These are phyloP conservation scores for Ceratocystis huliohia DNA, from an alignment of 2,329 filamentous ascomycete genomes.

Conservation along the genomic window DNA sequence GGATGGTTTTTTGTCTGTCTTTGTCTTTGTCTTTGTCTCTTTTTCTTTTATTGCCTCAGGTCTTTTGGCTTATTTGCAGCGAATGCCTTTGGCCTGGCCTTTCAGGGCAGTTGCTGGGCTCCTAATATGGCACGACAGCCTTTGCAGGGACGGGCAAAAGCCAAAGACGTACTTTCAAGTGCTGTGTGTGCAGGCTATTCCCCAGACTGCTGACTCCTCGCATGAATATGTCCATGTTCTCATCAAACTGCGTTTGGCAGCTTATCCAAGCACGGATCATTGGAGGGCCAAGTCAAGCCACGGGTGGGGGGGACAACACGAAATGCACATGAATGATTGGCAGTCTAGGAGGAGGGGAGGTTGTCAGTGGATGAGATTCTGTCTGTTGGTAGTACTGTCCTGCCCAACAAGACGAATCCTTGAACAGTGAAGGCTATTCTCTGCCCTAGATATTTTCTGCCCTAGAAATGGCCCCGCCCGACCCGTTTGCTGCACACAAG, in stretches of 20 bases:
- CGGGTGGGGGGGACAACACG: not conserved
- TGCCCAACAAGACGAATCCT: too few relatives aligned
- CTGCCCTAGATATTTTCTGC: not conserved
- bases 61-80: too few relatives aligned
- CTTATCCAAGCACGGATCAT: not conserved
- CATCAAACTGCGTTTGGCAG: not conserved
- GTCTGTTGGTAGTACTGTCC: too few relatives aligned
- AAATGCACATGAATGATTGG: not conserved
- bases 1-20: not conserved
- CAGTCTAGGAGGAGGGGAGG: not conserved
- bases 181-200: too few relatives aligned
- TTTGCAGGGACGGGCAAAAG: not conserved
- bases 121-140: not conserved
- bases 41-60: too few relatives aligned
- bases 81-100: too few relatives aligned
- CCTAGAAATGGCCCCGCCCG: not conserved
- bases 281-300: not conserved
- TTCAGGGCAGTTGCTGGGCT: too few relatives aligned
- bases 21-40: not conserved
- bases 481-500: not conserved
- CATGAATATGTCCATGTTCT: not conserved
- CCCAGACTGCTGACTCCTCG: not conserved
- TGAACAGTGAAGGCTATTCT: too few relatives aligned
- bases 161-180: not conserved
- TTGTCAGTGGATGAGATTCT: too few relatives aligned